These are phyloP conservation scores for Penicillium sp. DNA, from an alignment of 2,329 filamentous ascomycete species.

Conservation along the genomic window DNA sequence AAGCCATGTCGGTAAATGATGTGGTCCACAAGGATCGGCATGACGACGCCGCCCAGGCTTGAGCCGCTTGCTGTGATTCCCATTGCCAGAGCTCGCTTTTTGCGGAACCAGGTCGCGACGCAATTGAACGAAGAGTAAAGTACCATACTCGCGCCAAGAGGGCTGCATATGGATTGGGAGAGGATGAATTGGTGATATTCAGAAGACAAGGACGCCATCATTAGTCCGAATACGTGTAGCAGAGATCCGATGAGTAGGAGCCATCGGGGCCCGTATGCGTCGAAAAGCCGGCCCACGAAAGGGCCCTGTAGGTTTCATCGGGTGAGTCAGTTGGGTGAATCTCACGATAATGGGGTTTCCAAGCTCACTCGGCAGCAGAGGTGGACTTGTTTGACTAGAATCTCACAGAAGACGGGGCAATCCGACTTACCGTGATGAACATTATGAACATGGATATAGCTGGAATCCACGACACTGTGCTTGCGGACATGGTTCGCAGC, in stretches of 20 bases:
- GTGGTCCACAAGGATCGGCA: constrained; percentile 62
- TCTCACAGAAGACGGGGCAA: no score
- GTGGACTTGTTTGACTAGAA: no score
- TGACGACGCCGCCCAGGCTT: constrained; percentile 60
- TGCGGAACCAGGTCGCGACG: constrained; percentile 56
- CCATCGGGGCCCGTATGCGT: constrained; percentile 64
- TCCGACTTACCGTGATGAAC: constrained; percentile 46
- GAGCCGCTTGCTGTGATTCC: constrained; percentile 59
- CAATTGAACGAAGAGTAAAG: constrained; percentile 26
- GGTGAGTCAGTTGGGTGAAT: no score
- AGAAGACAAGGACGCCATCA: constrained; percentile 57
- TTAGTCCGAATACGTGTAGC: constrained; percentile 59
- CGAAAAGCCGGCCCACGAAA: constrained; percentile 64
- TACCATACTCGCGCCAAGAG: constrained; percentile 45
- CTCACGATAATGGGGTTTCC: no score
- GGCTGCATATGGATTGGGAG: constrained; percentile 56
- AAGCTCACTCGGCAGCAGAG: no score
- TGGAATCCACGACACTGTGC: constrained; percentile 63
- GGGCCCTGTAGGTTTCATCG: constrained; percentile 35
- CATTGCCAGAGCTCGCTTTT: constrained; percentile 55
- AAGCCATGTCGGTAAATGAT: constrained; percentile 57
- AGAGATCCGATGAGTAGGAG: constrained; percentile 56
- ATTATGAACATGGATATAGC: constrained; percentile 62
- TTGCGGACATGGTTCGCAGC: constrained; percentile 54
- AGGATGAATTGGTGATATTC: constrained; percentile 61